Percentiles rank a stretch among this genome's conserved stretches.
These are phyloP conservation scores for Tephrocybe sp. DNA, from an alignment of 768 basidiomycete genomes.

Conservation along the genomic window DNA sequence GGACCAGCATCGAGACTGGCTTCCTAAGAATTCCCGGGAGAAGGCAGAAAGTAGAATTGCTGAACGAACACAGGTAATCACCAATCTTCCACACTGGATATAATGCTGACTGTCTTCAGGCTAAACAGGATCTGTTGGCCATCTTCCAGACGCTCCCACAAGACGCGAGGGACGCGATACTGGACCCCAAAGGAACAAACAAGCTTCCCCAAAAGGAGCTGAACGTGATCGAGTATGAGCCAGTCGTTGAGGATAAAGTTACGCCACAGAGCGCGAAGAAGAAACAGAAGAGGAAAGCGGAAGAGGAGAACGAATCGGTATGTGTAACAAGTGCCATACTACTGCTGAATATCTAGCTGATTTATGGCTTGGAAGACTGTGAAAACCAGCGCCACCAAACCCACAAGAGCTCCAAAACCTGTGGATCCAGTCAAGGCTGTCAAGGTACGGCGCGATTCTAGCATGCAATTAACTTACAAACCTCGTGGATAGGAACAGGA, in stretches of 20 bases:
- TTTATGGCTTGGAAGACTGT: background rate
- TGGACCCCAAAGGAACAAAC: conserved; percentile 48
- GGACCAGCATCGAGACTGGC: conserved; percentile 53
- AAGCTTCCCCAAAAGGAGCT: conserved; percentile 35
- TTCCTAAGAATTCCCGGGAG: conserved; percentile 66
- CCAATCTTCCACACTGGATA: background rate
- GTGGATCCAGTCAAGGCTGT: conserved; percentile 57
- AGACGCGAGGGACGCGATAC: conserved; percentile 52
- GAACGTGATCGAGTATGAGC: conserved; percentile 25
- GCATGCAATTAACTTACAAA: conserved; percentile 1
- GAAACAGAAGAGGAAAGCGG: conserved; percentile 32
- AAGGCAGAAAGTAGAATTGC: conserved; percentile 58
- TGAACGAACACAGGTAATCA: conserved; percentile 66
- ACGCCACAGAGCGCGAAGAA: conserved; percentile 30
- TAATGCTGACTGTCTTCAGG: conserved; percentile 38
- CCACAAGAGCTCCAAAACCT: conserved; percentile 48
- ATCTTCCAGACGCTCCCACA: conserved; percentile 60
- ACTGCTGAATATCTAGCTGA: background rate
- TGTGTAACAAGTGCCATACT: conserved; percentile 14
- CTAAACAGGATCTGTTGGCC: conserved; percentile 52
- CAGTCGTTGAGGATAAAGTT: conserved; percentile 24
- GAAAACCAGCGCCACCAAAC: conserved; percentile 16
- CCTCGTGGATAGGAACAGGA: conserved; percentile 61
- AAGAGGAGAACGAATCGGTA: conserved; percentile 43
- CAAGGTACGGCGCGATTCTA: conserved; percentile 40